Evolutionary conservation across 2,329 filamentous ascomycete genomes (phyloP).

Genomic region (Ophiocordyceps camponoti-floridani): DNA sequence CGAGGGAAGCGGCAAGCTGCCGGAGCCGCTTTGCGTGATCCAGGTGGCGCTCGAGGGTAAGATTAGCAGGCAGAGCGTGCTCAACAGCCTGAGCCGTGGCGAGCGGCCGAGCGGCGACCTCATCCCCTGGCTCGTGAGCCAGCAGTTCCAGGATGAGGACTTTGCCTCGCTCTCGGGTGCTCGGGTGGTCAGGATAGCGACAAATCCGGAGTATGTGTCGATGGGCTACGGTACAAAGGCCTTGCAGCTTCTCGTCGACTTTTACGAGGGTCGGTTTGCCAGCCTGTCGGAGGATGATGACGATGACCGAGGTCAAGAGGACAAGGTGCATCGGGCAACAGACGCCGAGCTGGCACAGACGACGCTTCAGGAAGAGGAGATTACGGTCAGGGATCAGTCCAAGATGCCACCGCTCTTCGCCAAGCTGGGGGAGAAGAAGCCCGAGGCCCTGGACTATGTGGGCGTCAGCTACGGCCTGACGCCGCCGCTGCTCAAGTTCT

Average conservation of each 20-base stretch:
- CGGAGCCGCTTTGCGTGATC: slow-evolving; percentile 86
- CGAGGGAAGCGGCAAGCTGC: slow-evolving; percentile 59
- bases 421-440: slow-evolving; percentile 66
- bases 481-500: slow-evolving; percentile 78
- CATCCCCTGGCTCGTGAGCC: slow-evolving; percentile 93
- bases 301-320: slow-evolving; percentile 30
- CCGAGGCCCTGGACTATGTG: slow-evolving; percentile 72
- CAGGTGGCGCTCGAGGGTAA: slow-evolving; percentile 89
- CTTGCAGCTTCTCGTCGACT: slow-evolving; percentile 71
- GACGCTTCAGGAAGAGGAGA: slow-evolving; percentile 67
- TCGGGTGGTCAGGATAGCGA: slow-evolving; percentile 83
- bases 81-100: slow-evolving; percentile 77
- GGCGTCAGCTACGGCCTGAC: slow-evolving; percentile 94
- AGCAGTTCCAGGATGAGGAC: slow-evolving; percentile 95
- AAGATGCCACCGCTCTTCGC: slow-evolving; percentile 89
- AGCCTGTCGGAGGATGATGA: slow-evolving; percentile 57
- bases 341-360: slow-evolving; percentile 64
- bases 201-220: slow-evolving; percentile 77
- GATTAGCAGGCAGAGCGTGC: slow-evolving; percentile 82
- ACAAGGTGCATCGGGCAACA: slow-evolving; percentile 59
- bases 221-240: slow-evolving; percentile 93
- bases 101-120: slow-evolving; percentile 81
- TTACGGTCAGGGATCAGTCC: slow-evolving; percentile 76
- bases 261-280: slow-evolving; percentile 87
- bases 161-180: slow-evolving; percentile 89